A percentile compares a stretch with the other conserved stretches of the same genome.
Evolutionary conservation across 2,329 filamentous ascomycete species (phyloP).

Genomic region (Alternaria hordeiaustralica): DNA sequence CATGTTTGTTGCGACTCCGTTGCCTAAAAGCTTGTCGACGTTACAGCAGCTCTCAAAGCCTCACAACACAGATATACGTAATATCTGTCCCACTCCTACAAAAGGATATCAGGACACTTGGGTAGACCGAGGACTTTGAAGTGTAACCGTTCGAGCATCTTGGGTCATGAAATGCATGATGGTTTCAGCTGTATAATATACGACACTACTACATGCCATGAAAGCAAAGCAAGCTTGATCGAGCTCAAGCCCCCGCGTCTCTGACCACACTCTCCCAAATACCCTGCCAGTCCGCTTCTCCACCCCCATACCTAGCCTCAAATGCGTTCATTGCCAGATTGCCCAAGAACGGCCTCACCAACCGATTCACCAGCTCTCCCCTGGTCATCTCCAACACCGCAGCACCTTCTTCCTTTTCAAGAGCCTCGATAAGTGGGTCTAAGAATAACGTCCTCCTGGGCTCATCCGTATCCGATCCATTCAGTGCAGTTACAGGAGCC

Average conservation of each 20-base stretch:
- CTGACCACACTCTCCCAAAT: conserved; percentile 42
- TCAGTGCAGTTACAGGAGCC: background rate
- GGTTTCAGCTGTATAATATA: background rate
- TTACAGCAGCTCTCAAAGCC: background rate
- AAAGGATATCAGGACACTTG: background rate
- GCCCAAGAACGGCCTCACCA: conserved; percentile 86
- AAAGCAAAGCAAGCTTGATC: background rate
- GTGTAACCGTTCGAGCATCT: background rate
- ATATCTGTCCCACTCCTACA: background rate
- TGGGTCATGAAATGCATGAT: background rate
- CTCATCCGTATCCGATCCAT: conserved; percentile 14
- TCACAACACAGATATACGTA: background rate
- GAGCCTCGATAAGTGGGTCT: conserved; percentile 46
- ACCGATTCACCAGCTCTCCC: conserved; percentile 72
- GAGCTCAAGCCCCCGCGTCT: conserved; percentile 29
- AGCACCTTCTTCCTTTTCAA: conserved; percentile 44
- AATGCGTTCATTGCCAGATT: conserved; percentile 93
- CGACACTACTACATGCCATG: background rate
- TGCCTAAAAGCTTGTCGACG: background rate
- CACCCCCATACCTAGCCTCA: conserved; percentile 90
- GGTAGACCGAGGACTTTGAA: background rate
- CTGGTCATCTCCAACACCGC: conserved; percentile 61
- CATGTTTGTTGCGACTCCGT: background rate
- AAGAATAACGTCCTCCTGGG: conserved; percentile 51
- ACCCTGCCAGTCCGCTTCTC: conserved; percentile 45